A percentile compares a stretch with the other conserved stretches of the same genome.
These are phyloP conservation scores for Smallanthus sonchifolius DNA, from an alignment of 129 eudicot species.

Conservation along the genomic window DNA sequence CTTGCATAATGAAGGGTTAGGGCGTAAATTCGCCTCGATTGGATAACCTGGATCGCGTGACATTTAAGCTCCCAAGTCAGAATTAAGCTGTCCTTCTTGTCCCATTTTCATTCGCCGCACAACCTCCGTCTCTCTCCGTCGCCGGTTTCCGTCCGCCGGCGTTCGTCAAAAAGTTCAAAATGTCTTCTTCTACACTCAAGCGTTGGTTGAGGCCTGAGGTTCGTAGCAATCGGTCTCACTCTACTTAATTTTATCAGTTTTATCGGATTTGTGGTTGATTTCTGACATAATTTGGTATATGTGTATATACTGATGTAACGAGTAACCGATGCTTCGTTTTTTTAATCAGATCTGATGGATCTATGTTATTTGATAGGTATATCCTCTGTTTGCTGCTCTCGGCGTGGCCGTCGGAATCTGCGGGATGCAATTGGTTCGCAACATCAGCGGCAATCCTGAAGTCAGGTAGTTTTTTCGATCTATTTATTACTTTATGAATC, in stretches of 20 bases:
- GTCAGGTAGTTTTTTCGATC: conserved; percentile 53
- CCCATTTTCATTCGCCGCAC: not conserved
- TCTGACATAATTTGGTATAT: not conserved
- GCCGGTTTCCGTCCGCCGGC: not conserved
- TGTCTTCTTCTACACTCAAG: conserved; percentile 57
- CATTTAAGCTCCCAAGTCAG: conserved; percentile 27
- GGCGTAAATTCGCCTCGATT: too few species aligned
- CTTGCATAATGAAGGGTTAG: too few species aligned
- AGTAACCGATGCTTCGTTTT: conserved; percentile 10
- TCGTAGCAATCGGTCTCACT: conserved; percentile 1
- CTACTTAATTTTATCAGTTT: not conserved
- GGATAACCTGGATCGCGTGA: not conserved
- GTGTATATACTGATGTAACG: not conserved
- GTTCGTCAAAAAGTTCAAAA: not conserved
- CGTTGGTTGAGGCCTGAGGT: conserved; percentile 94
- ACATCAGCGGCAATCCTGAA: conserved; percentile 81
- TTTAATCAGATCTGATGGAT: conserved; percentile 27
- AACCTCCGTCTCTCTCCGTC: not conserved
- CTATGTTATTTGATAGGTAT: conserved; percentile 43
- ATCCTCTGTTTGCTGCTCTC: conserved; percentile 84
- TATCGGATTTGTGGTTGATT: not conserved
- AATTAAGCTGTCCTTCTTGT: not conserved
- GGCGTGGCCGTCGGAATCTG: conserved; percentile 95
- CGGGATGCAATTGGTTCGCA: conserved; percentile 80
- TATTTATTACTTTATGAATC: not conserved